Evolutionary conservation across 495 filamentous ascomycete species (phyloP).

Genomic region (Parathielavia hyrcaniae): DNA sequence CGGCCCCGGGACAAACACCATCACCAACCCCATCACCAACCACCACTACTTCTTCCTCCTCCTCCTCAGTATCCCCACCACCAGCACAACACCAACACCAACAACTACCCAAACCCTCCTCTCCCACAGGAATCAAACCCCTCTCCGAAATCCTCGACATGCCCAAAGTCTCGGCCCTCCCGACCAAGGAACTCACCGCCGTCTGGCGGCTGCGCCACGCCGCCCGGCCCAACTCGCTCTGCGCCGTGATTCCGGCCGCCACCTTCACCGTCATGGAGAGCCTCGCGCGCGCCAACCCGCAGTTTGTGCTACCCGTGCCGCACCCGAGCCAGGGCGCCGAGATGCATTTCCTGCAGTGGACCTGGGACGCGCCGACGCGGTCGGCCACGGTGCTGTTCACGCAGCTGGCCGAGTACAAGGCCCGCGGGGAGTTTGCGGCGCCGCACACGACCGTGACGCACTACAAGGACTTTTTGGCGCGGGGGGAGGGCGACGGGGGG

Average conservation of each 20-base stretch:
- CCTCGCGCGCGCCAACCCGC: slow-evolving; percentile 66
- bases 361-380: slow-evolving; percentile 55
- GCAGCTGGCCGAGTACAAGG: slow-evolving; percentile 82
- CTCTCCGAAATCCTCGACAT: slow-evolving; percentile 80
- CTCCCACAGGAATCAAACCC: slow-evolving; percentile 54
- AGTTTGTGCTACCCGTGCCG: slow-evolving; percentile 87
- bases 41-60: slow-evolving; percentile 8
- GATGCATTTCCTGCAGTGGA: slow-evolving; percentile 79
- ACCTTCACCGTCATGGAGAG: slow-evolving; percentile 63
- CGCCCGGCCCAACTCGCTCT: slow-evolving; percentile 60
- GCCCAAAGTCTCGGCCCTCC: slow-evolving; percentile 63
- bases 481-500: neutral
- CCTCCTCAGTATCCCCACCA: neutral
- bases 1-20: neutral
- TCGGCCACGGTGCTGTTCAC: slow-evolving; percentile 88
- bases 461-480: slow-evolving; percentile 63
- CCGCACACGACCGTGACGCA: slow-evolving; percentile 93
- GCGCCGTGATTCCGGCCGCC: slow-evolving; percentile 66
- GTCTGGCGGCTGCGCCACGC: slow-evolving; percentile 91
- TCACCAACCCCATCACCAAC: slow-evolving; percentile 4
- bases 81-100: slow-evolving; percentile 17
- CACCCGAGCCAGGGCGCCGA: slow-evolving; percentile 61
- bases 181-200: slow-evolving; percentile 72
- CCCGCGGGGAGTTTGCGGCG: slow-evolving; percentile 77
- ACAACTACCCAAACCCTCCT: slow-evolving; percentile 24